Conservation (phyloP, 805 yeast genomes). For the Ogataea paraovalis region DNA sequence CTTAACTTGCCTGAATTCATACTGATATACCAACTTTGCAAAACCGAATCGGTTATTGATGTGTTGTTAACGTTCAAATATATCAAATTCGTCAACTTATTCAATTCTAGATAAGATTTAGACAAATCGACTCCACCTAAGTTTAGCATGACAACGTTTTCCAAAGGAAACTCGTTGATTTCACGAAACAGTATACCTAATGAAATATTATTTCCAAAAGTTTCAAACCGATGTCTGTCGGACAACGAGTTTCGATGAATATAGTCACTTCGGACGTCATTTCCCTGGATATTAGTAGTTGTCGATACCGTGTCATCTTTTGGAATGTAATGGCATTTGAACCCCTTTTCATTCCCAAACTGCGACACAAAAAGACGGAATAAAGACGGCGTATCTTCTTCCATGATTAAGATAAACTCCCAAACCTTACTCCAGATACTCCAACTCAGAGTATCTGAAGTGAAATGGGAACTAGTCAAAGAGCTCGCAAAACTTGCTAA, state of each 20-base stretch:
- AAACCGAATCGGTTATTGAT: conserved; percentile 15
- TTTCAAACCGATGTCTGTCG: conserved; percentile 33
- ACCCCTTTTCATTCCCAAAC: conserved; percentile 14
- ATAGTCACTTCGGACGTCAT: conserved; percentile 16
- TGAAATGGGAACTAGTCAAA: conserved; percentile 21
- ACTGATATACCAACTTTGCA: conserved; percentile 25
- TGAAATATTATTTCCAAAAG: conserved; percentile 27
- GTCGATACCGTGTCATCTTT: conserved; percentile 6
- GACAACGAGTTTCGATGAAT: conserved; percentile 14
- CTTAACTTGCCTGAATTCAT: conserved; percentile 24
- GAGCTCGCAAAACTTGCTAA: conserved; percentile 24
- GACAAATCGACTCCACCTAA: conserved; percentile 12
- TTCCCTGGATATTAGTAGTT: conserved; percentile 7
- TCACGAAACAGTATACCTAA: conserved; percentile 10
- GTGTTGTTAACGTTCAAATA: conserved; percentile 21
- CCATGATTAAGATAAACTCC: conserved; percentile 26
- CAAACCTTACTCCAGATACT: conserved; percentile 33
- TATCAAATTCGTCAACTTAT: conserved; percentile 10
- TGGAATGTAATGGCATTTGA: conserved; percentile 18
- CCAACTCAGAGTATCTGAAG: conserved; percentile 20
- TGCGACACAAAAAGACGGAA: conserved; percentile 28
- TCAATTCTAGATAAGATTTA: conserved; percentile 3
- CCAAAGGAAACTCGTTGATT: conserved; percentile 7
- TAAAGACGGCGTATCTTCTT: conserved; percentile 28
- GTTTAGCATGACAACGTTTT: conserved; percentile 18